Evolutionary conservation across 495 filamentous ascomycete species (phyloP).

Genomic region (Letharia lupina): DNA sequence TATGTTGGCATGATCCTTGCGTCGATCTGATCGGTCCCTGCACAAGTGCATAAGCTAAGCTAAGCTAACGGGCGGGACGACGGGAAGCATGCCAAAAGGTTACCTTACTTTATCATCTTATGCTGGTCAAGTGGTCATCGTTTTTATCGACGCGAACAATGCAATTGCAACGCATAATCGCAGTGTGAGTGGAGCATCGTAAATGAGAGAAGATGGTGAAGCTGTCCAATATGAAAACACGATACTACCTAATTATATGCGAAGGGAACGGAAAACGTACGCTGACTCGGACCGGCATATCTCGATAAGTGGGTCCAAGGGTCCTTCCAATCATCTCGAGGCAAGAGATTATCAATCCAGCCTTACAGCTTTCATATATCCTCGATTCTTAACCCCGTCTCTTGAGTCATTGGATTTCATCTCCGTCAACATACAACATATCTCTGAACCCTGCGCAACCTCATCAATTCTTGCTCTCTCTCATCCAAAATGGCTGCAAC

Average conservation of each 20-base stretch:
- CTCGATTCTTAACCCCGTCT: background rate
- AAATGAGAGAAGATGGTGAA: too few relatives aligned
- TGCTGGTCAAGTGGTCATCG: too few relatives aligned
- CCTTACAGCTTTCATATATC: background rate
- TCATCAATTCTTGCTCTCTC: background rate
- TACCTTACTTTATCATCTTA: too few relatives aligned
- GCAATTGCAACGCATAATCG: too few relatives aligned
- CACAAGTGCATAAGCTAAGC: background rate
- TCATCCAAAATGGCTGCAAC: conserved; percentile 46
- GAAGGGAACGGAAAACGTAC: too few relatives aligned
- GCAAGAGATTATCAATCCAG: background rate
- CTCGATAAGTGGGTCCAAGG: conserved; percentile 4
- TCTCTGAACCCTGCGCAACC: background rate
- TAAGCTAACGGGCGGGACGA: background rate
- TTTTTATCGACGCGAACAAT: too few relatives aligned
- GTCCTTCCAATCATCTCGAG: conserved; percentile 4
- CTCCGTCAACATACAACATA: background rate
- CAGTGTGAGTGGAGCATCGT: too few relatives aligned
- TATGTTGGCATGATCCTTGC: conserved; percentile 1
- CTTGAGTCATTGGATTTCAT: background rate
- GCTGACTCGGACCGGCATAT: background rate
- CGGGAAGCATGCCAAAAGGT: too few relatives aligned
- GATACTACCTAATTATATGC: too few relatives aligned
- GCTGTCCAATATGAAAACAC: too few relatives aligned
- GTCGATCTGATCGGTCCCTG: background rate